Evolutionary conservation across 345 rosid genomes (phyloP), one percentile per base, ranked within the genome.

Genomic region (Citrus inodora): DNA sequence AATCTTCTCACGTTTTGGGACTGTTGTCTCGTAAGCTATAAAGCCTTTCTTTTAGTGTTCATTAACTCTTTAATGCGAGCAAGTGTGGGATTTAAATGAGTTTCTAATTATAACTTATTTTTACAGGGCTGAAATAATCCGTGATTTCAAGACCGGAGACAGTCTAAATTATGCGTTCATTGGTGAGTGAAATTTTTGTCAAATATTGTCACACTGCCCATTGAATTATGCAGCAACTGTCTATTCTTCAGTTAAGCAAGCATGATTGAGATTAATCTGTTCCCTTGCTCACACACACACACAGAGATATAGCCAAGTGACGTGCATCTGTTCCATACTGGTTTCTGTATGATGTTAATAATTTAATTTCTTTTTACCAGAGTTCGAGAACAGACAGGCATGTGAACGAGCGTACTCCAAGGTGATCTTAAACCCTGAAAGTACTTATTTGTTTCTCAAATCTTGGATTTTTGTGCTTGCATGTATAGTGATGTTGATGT

Each of bases 141-240:
- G 99, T 71, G 98, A 96, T 79, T 92, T 53, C 78, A 96, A 94
- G 89, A 96, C 97, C 56, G 98, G 99, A 86, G 98, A 94, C 87
- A 94, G 98, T 80, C 90, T 94, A 82, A 92, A 97, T 86, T 96
- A 96, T 81, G 98, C 97, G 28, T 96, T 96, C 80, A 86, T 96
- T 51, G 98, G 99, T 96, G 70, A 84, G 93, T 78, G 37, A 42
- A 67, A 61, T 71, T 81, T 42, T 37, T 32, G 61, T 51, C 38
- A 61, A 62, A 71, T 70, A 19, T 56, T 33, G 33, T 73, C 76
- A 58, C n/a, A 14, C n/a, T 56, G 76, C 24, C 55, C 8, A n/a
- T 33, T 14, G 25, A 33, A 53, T 53, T 17, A 53, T 0, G 1
- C 58, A 53, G 58, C 21, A 53, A 53, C 58, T 53, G n/a, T 53